phyloP scores from a whole-genome alignment of 495 filamentous ascomycete species.

The Lindgomyces ingoldianus region DNA sequence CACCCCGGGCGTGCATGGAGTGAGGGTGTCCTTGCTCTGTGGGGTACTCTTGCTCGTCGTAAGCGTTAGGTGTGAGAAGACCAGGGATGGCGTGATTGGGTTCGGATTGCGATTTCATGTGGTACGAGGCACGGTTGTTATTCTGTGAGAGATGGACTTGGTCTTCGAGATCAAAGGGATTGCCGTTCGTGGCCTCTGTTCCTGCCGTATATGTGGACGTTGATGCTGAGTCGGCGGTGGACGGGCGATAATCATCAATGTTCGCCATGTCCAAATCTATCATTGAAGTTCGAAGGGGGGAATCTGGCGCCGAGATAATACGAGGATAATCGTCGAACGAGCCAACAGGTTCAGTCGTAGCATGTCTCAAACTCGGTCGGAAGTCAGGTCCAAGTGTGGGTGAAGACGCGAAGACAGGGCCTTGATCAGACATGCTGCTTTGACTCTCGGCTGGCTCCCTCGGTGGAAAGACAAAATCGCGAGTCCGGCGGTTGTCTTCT shows the following conservation, averaged over 20 bases:
- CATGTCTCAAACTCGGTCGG: conserved; percentile 42
- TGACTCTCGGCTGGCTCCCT: conserved; percentile 10
- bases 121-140: conserved; percentile 36
- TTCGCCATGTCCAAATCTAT: conserved; percentile 46
- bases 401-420: conserved; percentile 30
- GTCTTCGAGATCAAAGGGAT: conserved; percentile 49
- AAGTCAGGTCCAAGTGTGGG: conserved; percentile 38
- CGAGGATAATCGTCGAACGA: conserved; percentile 40
- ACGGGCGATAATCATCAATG: conserved; percentile 40
- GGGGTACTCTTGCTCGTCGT: conserved; percentile 34
- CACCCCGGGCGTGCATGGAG: conserved; percentile 33
- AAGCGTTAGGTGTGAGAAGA: conserved; percentile 29
- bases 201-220: conserved; percentile 37
- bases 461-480: conserved; percentile 33
- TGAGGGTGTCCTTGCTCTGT: conserved; percentile 27
- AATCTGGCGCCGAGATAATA: conserved; percentile 27
- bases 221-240: conserved; percentile 41
- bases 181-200: conserved; percentile 41
- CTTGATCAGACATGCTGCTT: conserved; percentile 19
- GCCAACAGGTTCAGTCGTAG: conserved; percentile 41
- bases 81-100: conserved; percentile 34
- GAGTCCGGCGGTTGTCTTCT: conserved; percentile 26
- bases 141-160: conserved; percentile 35
- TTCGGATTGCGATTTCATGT: conserved; percentile 38
- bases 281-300: conserved; percentile 43